Evolutionary conservation across 805 yeast species (phyloP), one percentile per base, ranked within the genome.

Genomic region (Sporopachydermia lactativora): DNA sequence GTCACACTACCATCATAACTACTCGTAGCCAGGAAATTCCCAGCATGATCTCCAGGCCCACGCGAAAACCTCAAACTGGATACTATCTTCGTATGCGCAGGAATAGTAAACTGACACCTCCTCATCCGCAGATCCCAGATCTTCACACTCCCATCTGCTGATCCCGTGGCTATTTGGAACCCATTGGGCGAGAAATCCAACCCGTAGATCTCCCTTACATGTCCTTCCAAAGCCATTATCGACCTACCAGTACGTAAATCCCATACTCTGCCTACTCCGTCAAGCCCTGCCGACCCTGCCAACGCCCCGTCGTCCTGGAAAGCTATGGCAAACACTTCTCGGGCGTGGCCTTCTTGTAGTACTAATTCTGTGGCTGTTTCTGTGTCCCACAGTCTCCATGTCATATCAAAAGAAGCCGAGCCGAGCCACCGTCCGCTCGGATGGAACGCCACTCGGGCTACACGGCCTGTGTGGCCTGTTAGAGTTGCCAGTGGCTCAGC

Each of bases 341-440:
- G 77, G 1, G 81, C 62, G 53, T 89, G 96, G 0, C 96, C 96
- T 52, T 84, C 95, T 55, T 89, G 97, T 43, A 72, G 64, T 35
- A 72, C 60, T 4, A 89, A 51, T 41, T 75, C 75, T 19, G 53
- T 52, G 13, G 58, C 55, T 3, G 64, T 69, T 8, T 61, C 59
- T 0, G 75, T 47, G 55, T 89, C 96, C 95, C 95, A 88, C 2
- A 84, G 55, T 45, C 84, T 70, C 96, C 96, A 89, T 0, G 95
- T 83, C 47, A 66, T 67, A 57, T 89, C 96, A 51, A 70, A 78
- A 0, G 96, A 86, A 0, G 94, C 80, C 6, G 83, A 69, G 0
- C 77, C 81, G 1, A 81, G 46, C 47, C 55, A 72, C 2, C 57
- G 47, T 1, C 76, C 75, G 3, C 61, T 49, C 1, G 94, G 94